These are phyloP conservation scores for Otatea glauca DNA, from an alignment of 176 grass and related monocot species.

Conservation along the genomic window DNA sequence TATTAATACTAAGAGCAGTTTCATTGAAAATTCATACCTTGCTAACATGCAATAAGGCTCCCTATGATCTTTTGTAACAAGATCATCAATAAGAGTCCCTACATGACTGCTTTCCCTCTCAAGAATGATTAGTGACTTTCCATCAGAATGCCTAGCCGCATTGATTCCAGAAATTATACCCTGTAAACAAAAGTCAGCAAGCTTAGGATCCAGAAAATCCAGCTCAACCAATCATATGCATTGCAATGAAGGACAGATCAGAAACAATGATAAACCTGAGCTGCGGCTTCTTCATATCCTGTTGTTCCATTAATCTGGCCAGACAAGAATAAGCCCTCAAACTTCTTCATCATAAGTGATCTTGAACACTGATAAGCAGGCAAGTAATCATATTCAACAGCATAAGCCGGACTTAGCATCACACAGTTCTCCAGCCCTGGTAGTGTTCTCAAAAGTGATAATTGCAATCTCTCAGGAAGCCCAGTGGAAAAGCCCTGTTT, in stretches of 20 bases:
- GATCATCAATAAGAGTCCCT: constrained; percentile 97
- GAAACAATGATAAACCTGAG: constrained; percentile 68
- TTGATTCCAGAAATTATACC: constrained; percentile 95
- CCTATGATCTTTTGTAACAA: constrained; percentile 98
- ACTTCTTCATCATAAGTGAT: constrained; percentile 98
- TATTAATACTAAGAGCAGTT: constrained; percentile 11
- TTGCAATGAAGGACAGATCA: constrained; percentile 35
- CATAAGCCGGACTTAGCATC: constrained; percentile 95
- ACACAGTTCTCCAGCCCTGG: constrained; percentile 94
- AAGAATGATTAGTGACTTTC: constrained; percentile 84
- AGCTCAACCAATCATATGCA: not conserved
- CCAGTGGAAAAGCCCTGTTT: constrained; percentile 92
- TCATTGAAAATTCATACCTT: constrained; percentile 55
- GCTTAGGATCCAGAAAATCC: constrained; percentile 36
- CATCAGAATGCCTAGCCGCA: constrained; percentile 91
- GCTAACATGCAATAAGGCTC: constrained; percentile 97
- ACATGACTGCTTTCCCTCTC: constrained; percentile 98
- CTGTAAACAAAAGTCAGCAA: constrained; percentile 50
- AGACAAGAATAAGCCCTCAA: constrained; percentile 95
- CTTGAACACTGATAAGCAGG: constrained; percentile 95
- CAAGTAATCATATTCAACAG: constrained; percentile 96
- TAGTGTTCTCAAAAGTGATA: constrained; percentile 82
- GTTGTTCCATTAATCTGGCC: constrained; percentile 99
- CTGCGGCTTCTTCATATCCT: constrained; percentile 97
- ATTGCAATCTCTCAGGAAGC: constrained; percentile 87